Evolutionary conservation across 2,329 filamentous ascomycete genomes (phyloP), one percentile per base, ranked within the genome.

Genomic region (Knufia petricola): DNA sequence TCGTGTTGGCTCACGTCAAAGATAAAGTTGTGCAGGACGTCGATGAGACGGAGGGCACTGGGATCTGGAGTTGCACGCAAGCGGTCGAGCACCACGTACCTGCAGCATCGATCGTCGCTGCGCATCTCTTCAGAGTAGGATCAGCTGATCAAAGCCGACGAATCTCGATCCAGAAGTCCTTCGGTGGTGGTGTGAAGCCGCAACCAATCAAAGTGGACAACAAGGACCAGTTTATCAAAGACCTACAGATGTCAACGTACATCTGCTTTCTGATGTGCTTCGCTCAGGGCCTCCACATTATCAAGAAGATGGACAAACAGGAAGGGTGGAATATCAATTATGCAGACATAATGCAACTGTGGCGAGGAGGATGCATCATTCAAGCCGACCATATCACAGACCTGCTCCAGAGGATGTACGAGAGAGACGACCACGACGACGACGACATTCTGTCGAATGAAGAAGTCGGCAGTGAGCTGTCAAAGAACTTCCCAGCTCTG

Each of bases 21-120:
- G 82, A 85, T 63, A 84, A 84, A 59, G 81, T 86, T 1, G 81
- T 85, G 0, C 81, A 86, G 63, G 81, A 85, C 55, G 74, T 78
- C 17, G 78, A 81, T 26, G 72, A 76, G 45, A 76, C 77, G 34
- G 82, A 85, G 61, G 81, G 82, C 0, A 86, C 82, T 0, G 78
- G 80, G 0, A 72, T 77, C 41, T 85, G 80, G 82, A 75, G 76
- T 3, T 75, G 80, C 53, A 74, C 74, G 55, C 76, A 85, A 59
- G 76, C 78, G 0, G 73, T 81, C 4, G 63, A 69, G 3, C 69
- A 78, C 2, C 82, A 86, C 56, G 70, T 84, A 2, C 75, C 82
- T 0, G 74, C 77, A 0, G 78, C 82, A 0, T 84, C 81, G 0
- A 70, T 86, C n/a, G 72, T 77, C 1, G 66, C 72, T 0, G 75